Base-by-base conservation (phyloP, 1,139 yeast genomes). In the Suhomyces bribrorum region DNA sequence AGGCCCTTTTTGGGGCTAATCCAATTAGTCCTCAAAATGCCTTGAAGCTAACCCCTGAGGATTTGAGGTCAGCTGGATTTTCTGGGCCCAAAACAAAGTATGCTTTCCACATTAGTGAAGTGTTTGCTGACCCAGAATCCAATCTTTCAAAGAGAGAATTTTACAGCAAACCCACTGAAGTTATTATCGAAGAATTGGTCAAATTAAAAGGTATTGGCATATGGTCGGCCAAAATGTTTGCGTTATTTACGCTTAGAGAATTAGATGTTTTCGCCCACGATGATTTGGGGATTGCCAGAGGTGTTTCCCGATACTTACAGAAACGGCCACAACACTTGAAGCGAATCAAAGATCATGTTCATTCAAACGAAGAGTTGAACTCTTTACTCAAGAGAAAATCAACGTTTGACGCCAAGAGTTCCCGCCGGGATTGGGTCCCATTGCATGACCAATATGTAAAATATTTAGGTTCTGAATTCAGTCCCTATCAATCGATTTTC, bases 191-290 rank as follows among this genome's bases (percentile, higher is more conserved):
- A 15, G 78, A 73, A 40, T 60, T 88, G 38, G 79, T 80, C 1
- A 52, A 53, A 27, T 65, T 88, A 39, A 86, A 87, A 54, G 97
- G 97, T 0, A 77, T 89, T 24, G 97, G 97, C 0, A 77, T 80
- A 1, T 89, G 97, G 97, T 81, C 90, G 7, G 94, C 95, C 0
- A 86, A 84, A 41, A 89, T 89, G 96, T 89, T 88, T 62, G 64
- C 85, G 13, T 57, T 83, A 14, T 87, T 88, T 54, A 84, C 86
- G 0, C 62, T 89, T 32, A 73, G 73, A 23, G 73, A 86, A 43
- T 56, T 77, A 56, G 83, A 89, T 55, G 78, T 86, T 0, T 86
- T 87, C 59, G 85, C 94, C 2, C 69, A 78, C 11, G 89, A 83
- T 25, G 97, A 90, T 61, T 65, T 89, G 38, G 97, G 96, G 1